A percentile compares a stretch with the other conserved stretches of the same genome.
Evolutionary conservation across 169 alveolate genomes (phyloP).

Genomic region (Ichthyophthirius multifiliis): DNA sequence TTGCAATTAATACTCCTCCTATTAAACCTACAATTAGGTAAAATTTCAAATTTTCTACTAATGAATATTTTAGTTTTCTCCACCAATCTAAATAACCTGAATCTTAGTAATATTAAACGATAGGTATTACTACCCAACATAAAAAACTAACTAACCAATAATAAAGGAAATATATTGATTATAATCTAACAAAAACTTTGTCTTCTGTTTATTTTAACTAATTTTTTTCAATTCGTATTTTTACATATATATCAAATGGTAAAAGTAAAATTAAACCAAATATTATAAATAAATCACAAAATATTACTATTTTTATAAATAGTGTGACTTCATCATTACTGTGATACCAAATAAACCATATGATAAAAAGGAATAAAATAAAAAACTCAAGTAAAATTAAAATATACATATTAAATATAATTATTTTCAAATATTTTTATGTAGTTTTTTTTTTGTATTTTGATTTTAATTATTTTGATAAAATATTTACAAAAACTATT

Average conservation of each 20-base stretch:
- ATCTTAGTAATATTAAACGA: conserved; percentile 34
- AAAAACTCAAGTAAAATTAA: background rate
- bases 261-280: conserved; percentile 23
- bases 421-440: no score
- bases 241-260: conserved; percentile 38
- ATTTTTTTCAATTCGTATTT: background rate
- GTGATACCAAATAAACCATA: background rate
- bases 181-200: background rate
- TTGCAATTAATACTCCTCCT: background rate
- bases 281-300: conserved; percentile 21
- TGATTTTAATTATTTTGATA: no score
- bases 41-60: conserved; percentile 18
- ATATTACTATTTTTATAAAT: conserved; percentile 12
- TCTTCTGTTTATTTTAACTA: conserved; percentile 3
- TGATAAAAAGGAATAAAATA: background rate
- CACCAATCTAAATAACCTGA: conserved; percentile 20
- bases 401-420: no score
- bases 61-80: conserved; percentile 4
- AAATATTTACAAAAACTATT: no score
- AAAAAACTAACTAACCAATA: conserved; percentile 23
- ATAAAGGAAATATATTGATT: background rate
- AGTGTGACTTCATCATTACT: background rate
- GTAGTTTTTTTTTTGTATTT: no score
- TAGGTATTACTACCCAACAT: conserved; percentile 42
- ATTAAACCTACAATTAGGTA: conserved; percentile 20